Conservation (phyloP, 306 rosid species). For the Nissolia schottii region DNA sequence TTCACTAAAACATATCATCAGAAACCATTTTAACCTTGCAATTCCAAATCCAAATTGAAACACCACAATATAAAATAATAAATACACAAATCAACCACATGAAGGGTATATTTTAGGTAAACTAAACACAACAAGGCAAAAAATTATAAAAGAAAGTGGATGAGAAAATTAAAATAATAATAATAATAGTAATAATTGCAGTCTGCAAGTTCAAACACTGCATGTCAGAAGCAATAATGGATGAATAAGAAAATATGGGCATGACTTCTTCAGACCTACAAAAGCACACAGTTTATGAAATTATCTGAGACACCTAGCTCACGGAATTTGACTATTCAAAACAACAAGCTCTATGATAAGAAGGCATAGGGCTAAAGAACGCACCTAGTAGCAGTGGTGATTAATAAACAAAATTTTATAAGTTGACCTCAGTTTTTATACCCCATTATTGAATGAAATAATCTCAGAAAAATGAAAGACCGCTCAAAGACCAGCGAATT, state of each 20-base stretch:
- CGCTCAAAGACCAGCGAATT: slow-evolving; percentile 7
- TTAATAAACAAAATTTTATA: neutral
- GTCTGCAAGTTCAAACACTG: neutral
- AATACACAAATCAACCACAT: slow-evolving; percentile 26
- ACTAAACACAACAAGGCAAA: neutral
- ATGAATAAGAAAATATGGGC: neutral
- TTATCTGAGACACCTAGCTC: neutral
- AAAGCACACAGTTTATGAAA: neutral
- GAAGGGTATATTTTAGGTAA: neutral
- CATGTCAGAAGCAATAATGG: slow-evolving; percentile 19
- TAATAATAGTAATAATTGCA: neutral
- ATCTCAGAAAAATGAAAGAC: neutral
- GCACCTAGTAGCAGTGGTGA: neutral
- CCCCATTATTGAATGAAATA: neutral
- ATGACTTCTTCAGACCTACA: slow-evolving; percentile 3
- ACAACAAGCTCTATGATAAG: neutral
- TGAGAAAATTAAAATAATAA: neutral
- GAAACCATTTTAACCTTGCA: slow-evolving; percentile 49
- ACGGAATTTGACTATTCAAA: neutral
- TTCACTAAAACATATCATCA: slow-evolving; percentile 53
- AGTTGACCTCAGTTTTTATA: neutral
- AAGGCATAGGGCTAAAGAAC: neutral
- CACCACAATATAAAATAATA: slow-evolving; percentile 21
- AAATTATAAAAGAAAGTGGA: neutral
- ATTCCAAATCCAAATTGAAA: slow-evolving; percentile 29